A percentile compares a stretch with the other conserved stretches of the same genome.
Conservation (phyloP, 371 early-diverging fungal species). For the Mucor saturninus region DNA sequence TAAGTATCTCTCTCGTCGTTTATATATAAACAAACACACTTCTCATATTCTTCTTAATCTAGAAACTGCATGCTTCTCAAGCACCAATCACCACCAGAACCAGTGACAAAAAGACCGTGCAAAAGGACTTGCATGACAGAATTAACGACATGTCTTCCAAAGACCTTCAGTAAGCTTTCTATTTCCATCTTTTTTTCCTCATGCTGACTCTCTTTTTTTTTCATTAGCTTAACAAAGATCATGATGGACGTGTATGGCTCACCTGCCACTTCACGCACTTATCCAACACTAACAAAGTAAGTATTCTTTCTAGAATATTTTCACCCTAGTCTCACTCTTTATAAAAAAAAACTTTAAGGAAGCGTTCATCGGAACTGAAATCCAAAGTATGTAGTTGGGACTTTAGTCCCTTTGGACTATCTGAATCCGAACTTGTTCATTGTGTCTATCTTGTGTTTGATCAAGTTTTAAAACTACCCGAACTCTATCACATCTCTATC, state of each 20-base stretch:
- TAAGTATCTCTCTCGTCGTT: conserved; percentile 15
- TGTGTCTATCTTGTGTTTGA: conserved; percentile 70
- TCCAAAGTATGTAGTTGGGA: conserved; percentile 65
- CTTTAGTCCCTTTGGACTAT: conserved; percentile 69
- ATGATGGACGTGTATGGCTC: conserved; percentile 8
- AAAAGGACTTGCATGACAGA: conserved; percentile 4
- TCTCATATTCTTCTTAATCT: not conserved
- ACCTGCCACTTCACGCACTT: not conserved
- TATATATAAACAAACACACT: not conserved
- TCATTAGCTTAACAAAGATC: not conserved
- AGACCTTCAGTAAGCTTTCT: conserved; percentile 5
- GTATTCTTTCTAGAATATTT: no score
- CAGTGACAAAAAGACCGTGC: not conserved
- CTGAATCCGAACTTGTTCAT: conserved; percentile 67
- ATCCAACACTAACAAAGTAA: not conserved
- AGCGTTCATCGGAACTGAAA: conserved; percentile 48
- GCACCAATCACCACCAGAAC: not conserved
- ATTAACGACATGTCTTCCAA: conserved; percentile 4
- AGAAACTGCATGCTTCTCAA: conserved; percentile 6
- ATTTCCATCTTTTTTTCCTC: not conserved
- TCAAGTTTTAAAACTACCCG: conserved; percentile 62
- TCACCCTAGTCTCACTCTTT: not conserved
- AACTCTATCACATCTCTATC: conserved; percentile 53
- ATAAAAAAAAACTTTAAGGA: conserved; percentile 22
- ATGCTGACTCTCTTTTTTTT: not conserved